phyloP scores from a whole-genome alignment of 371 early-diverging fungal species.

The Cladochytrium tenue region DNA sequence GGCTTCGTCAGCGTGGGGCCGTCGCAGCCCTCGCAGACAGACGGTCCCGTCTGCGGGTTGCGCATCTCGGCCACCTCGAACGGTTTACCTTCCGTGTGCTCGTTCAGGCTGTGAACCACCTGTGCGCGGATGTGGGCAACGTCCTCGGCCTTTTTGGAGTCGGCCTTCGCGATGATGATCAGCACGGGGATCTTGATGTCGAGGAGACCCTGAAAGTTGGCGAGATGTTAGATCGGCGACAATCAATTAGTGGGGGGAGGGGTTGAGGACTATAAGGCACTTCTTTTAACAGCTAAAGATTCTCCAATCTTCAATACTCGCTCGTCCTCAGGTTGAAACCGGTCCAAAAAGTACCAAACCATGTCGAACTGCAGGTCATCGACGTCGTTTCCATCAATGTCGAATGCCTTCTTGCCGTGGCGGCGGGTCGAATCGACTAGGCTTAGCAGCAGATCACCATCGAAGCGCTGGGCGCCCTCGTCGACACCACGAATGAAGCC shows the following conservation, averaged over 20 bases:
- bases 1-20: not conserved
- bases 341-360: constrained; percentile 20
- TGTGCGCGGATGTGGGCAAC: constrained; percentile 5
- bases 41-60: not conserved
- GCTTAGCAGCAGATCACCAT: not conserved
- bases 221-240: not conserved
- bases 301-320: not conserved
- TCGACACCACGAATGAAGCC: constrained; percentile 12
- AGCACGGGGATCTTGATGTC: constrained; percentile 14
- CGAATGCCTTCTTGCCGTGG: not conserved
- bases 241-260: too few species aligned
- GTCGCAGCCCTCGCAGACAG: not conserved
- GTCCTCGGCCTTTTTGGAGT: constrained; percentile 2
- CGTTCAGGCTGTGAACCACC: constrained; percentile 1
- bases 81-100: not conserved
- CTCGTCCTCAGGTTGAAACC: constrained; percentile 11
- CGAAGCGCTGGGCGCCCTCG: not conserved
- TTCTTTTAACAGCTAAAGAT: not conserved
- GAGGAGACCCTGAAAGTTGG: not conserved
- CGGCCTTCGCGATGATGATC: constrained; percentile 15
- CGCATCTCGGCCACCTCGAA: not conserved
- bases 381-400: not conserved
- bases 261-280: too few species aligned
- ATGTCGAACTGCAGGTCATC: constrained; percentile 15
- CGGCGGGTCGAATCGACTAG: not conserved